Conservation (phyloP, 257 asterid species). For the Ligustrum vulgare region DNA sequence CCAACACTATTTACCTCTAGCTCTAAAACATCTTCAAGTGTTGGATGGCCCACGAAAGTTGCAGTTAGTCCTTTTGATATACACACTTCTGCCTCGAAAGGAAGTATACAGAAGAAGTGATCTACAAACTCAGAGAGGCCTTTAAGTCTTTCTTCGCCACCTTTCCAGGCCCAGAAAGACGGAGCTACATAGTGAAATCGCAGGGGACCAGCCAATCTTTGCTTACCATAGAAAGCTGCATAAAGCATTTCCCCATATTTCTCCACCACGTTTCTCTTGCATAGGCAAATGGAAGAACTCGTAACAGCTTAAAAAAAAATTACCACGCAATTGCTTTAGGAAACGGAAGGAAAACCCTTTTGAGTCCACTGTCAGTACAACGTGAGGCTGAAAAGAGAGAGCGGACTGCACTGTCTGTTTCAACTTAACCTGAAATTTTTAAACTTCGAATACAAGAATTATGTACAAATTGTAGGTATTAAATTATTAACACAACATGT, state of each 20-base stretch:
- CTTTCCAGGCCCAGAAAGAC: slow-evolving; percentile 99
- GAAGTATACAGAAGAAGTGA: slow-evolving; percentile 90
- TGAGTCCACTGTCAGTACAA: slow-evolving; percentile 88
- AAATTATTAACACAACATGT: slow-evolving; percentile 1
- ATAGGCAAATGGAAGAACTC: slow-evolving; percentile 25
- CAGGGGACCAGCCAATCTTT: slow-evolving; percentile 46
- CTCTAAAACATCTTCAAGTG: slow-evolving; percentile 74
- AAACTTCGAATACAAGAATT: slow-evolving; percentile 17
- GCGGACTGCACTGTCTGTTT: slow-evolving; percentile 74
- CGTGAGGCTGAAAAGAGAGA: slow-evolving; percentile 73
- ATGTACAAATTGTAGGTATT: slow-evolving; percentile 22
- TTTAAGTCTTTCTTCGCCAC: slow-evolving; percentile 83
- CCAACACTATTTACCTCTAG: slow-evolving; percentile 44
- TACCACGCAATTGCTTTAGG: slow-evolving; percentile 82
- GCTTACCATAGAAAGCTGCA: slow-evolving; percentile 65
- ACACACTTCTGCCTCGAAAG: slow-evolving; percentile 82
- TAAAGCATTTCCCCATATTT: slow-evolving; percentile 48
- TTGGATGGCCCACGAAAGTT: slow-evolving; percentile 95
- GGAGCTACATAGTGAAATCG: slow-evolving; percentile 97
- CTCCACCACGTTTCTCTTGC: slow-evolving; percentile 39
- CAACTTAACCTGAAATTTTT: slow-evolving; percentile 52
- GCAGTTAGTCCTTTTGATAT: slow-evolving; percentile 72
- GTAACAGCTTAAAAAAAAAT: slow-evolving; percentile 12
- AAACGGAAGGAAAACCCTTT: slow-evolving; percentile 91
- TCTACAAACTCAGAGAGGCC: slow-evolving; percentile 73